Conservation (phyloP, 257 asterid genomes). For the Penstemon barbatus region DNA sequence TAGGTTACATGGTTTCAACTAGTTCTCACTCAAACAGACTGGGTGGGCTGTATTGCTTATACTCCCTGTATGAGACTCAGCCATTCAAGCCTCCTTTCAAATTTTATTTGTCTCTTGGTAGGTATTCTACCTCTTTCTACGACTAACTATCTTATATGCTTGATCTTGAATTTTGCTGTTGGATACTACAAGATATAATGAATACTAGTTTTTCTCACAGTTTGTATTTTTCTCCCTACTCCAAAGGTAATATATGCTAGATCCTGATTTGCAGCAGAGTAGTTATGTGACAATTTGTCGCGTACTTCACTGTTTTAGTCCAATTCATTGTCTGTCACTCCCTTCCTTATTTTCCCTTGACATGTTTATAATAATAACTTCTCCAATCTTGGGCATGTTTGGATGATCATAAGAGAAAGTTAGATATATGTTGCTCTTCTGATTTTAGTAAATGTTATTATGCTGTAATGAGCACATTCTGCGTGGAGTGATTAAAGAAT, state of each 20-base stretch:
- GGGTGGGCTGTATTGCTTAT: conserved; percentile 83
- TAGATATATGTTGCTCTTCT: not conserved
- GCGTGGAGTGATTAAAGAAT: not conserved
- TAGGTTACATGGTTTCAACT: conserved; percentile 59
- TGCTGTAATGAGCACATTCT: not conserved
- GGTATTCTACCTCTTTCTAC: not conserved
- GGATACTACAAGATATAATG: no score
- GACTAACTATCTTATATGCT: not conserved
- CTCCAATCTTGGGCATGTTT: not conserved
- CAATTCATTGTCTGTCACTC: not conserved
- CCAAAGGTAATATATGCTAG: no score
- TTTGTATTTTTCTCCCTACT: not conserved
- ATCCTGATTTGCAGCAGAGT: not conserved
- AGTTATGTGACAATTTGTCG: not conserved
- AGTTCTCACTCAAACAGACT: conserved; percentile 58
- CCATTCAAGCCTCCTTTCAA: conserved; percentile 20
- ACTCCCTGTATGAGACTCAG: conserved; percentile 36
- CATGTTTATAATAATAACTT: not conserved
- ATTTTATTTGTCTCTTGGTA: conserved; percentile 18
- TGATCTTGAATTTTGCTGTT: not conserved
- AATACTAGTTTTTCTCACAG: no score
- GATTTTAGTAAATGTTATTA: not conserved
- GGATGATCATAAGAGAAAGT: not conserved
- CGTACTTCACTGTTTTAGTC: not conserved
- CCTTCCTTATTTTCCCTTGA: not conserved